Conservation (phyloP, 2,329 filamentous ascomycete genomes). For the Microsporum ferrugineum region DNA sequence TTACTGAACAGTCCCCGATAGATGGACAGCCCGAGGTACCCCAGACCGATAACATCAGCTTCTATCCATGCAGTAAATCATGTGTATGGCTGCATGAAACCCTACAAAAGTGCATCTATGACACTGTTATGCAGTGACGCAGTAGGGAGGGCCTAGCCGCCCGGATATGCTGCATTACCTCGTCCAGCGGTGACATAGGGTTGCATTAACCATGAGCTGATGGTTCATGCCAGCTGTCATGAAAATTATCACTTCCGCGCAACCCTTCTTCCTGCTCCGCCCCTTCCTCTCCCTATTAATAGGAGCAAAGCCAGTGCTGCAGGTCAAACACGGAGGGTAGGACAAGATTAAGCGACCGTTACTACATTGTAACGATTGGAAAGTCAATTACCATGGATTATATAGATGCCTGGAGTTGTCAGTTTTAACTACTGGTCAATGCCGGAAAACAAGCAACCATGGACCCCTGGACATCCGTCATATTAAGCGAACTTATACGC, state of each 20-base stretch:
- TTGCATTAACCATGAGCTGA: background rate
- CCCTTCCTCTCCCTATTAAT: background rate
- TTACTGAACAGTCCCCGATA: background rate
- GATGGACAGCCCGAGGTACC: background rate
- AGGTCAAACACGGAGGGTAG: background rate
- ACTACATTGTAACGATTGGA: background rate
- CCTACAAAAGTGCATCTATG: background rate
- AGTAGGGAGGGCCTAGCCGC: background rate
- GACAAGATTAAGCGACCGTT: background rate
- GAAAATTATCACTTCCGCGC: background rate
- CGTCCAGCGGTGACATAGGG: background rate
- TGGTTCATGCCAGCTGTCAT: conserved; percentile 1
- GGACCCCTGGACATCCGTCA: background rate
- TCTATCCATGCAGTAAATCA: background rate
- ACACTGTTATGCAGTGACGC: background rate
- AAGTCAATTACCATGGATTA: background rate
- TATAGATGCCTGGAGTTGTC: background rate
- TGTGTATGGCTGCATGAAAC: background rate
- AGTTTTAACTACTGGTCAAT: background rate
- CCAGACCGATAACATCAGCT: background rate
- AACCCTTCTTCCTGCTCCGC: background rate
- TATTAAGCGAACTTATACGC: background rate
- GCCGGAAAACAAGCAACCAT: conserved; percentile 1
- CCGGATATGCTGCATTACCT: background rate
- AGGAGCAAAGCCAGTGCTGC: background rate